phyloP scores from a whole-genome alignment of 129 eudicot species.

The Artemisia annua region DNA sequence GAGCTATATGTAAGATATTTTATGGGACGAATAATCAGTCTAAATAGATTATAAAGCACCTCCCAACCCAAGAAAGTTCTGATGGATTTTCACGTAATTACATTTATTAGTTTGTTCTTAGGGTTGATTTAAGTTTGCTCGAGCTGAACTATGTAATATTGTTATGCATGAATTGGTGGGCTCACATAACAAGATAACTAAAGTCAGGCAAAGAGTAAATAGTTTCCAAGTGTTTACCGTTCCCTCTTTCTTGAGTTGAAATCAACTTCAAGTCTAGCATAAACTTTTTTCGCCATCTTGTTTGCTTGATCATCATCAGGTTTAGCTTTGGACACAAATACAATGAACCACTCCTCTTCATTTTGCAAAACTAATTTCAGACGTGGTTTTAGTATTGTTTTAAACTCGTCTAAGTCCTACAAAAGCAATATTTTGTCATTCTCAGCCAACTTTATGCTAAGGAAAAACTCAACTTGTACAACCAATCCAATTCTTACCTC shows the following conservation, averaged over 20 bases:
- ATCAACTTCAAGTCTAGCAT: slow-evolving; percentile 87
- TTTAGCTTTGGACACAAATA: slow-evolving; percentile 86
- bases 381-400: slow-evolving; percentile 89
- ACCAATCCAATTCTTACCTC: slow-evolving; percentile 51
- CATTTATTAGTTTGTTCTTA: not conserved
- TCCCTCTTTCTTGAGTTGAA: slow-evolving; percentile 93
- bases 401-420: slow-evolving; percentile 95
- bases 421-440: slow-evolving; percentile 6
- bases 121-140: no score
- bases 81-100: not conserved
- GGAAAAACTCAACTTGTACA: not conserved
- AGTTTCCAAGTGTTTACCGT: slow-evolving; percentile 44
- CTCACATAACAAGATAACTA: no score
- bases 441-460: not conserved
- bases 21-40: not conserved
- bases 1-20: not conserved
- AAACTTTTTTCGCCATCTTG: slow-evolving; percentile 88
- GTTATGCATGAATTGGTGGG: no score
- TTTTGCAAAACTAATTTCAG: slow-evolving; percentile 86
- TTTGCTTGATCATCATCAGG: slow-evolving; percentile 69
- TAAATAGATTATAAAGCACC: no score
- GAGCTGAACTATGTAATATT: no score
- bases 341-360: slow-evolving; percentile 96
- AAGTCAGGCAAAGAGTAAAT: not conserved
- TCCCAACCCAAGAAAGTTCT: not conserved